Evolutionary conservation across 2,329 filamentous ascomycete species (phyloP).

Genomic region (Colletotrichum sojae): DNA sequence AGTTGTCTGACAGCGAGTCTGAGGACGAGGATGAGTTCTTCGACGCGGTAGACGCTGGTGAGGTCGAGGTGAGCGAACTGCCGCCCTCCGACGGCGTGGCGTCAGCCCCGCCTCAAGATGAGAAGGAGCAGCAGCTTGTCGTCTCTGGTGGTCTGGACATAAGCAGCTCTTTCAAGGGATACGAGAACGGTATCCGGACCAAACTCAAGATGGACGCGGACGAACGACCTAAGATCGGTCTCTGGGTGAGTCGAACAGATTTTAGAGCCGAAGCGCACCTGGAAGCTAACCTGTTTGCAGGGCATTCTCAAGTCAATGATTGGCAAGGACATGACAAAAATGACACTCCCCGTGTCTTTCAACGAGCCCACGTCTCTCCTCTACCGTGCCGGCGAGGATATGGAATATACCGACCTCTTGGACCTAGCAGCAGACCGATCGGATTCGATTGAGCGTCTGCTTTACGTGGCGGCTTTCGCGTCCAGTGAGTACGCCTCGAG

Average conservation of each 20-base stretch:
- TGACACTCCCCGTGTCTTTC: conserved; percentile 98
- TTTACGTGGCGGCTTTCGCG: conserved; percentile 96
- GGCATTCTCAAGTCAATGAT: conserved; percentile 99
- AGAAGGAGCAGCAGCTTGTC: conserved; percentile 62
- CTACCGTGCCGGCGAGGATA: conserved; percentile 95
- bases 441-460: conserved; percentile 91
- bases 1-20: conserved; percentile 85
- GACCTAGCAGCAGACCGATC: conserved; percentile 87
- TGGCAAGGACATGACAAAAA: conserved; percentile 99
- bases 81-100: conserved; percentile 52
- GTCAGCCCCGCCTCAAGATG: conserved; percentile 49
- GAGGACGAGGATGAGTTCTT: conserved; percentile 92
- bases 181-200: conserved; percentile 88
- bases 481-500: conserved; percentile 97
- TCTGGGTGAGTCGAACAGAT: conserved; percentile 80
- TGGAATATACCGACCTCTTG: conserved; percentile 96
- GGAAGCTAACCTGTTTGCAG: conserved; percentile 60
- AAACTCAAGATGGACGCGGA: conserved; percentile 92
- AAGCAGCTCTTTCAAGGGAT: conserved; percentile 85
- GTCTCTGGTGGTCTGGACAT: conserved; percentile 72
- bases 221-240: conserved; percentile 91
- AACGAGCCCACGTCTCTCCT: conserved; percentile 97
- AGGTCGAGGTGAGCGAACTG: conserved; percentile 84
- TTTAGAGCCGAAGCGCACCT: no score
- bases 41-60: conserved; percentile 93